phyloP scores from a whole-genome alignment of 148 eudicot genomes.

The Vaccinium myrtillus region DNA sequence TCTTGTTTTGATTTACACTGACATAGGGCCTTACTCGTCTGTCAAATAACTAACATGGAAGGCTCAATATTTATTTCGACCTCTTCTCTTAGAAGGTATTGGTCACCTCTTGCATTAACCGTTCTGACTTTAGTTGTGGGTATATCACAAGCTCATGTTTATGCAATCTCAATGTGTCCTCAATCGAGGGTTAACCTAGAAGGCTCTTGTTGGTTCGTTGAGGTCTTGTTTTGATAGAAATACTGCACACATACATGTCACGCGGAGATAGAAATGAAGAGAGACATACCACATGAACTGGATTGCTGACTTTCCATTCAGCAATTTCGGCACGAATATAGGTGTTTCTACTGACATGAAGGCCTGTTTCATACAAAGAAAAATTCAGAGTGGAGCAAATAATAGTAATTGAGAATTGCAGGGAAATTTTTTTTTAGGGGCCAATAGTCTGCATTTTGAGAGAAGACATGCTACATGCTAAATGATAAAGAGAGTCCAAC shows the following conservation, averaged over 20 bases:
- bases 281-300: conserved; percentile 75
- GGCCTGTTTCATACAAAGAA: conserved; percentile 42
- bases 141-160: neutral
- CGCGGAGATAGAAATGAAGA: conserved; percentile 4
- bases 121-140: neutral
- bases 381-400: neutral
- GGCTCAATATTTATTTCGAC: neutral
- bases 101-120: neutral
- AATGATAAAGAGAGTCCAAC: neutral
- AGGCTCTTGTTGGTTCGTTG: too few species aligned
- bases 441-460: neutral
- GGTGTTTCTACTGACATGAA: conserved; percentile 89
- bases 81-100: neutral
- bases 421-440: neutral
- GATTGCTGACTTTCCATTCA: conserved; percentile 85
- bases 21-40: neutral
- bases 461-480: neutral
- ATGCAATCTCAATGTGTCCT: too few species aligned
- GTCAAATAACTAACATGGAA: neutral
- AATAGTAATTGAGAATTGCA: neutral
- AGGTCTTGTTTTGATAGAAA: too few species aligned
- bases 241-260: conserved; percentile 10
- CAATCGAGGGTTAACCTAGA: too few species aligned
- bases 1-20: neutral
- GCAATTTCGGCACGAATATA: conserved; percentile 89